Percentiles rank a stretch among this genome's conserved stretches.
phyloP scores from a whole-genome alignment of 2,329 filamentous ascomycete genomes.

The Mycosphaerella sp. region DNA sequence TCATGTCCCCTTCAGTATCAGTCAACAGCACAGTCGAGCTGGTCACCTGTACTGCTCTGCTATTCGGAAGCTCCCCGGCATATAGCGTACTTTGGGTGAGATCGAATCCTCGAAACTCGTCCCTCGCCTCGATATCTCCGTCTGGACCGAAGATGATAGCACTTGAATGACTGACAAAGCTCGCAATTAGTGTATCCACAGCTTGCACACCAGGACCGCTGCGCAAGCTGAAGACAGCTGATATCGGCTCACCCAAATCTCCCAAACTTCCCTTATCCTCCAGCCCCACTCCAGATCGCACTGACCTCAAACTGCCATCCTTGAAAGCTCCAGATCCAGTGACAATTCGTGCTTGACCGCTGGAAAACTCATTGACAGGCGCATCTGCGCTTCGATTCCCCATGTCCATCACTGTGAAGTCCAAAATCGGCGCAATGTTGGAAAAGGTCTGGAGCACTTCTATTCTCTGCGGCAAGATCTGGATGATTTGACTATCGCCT shows the following conservation, averaged over 20 bases:
- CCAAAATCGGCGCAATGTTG: slow-evolving; percentile 86
- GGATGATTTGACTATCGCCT: slow-evolving; percentile 80
- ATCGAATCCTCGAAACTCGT: slow-evolving; percentile 63
- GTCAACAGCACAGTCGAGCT: slow-evolving; percentile 55
- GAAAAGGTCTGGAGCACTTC: slow-evolving; percentile 66
- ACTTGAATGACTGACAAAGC: slow-evolving; percentile 76
- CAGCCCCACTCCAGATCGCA: slow-evolving; percentile 87
- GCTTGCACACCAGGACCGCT: slow-evolving; percentile 64
- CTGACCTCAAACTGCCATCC: slow-evolving; percentile 80
- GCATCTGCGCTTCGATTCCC: slow-evolving; percentile 73
- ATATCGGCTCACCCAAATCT: slow-evolving; percentile 51
- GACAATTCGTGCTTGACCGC: slow-evolving; percentile 87
- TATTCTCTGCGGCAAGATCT: slow-evolving; percentile 52
- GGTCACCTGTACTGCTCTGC: slow-evolving; percentile 70
- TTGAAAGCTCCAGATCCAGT: slow-evolving; percentile 86
- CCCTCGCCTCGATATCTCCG: slow-evolving; percentile 80
- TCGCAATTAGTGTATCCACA: slow-evolving; percentile 68
- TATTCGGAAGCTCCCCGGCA: slow-evolving; percentile 55
- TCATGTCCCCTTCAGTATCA: slow-evolving; percentile 50
- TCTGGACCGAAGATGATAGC: slow-evolving; percentile 68
- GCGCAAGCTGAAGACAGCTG: slow-evolving; percentile 48
- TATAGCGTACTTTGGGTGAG: slow-evolving; percentile 67
- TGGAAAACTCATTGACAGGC: slow-evolving; percentile 84
- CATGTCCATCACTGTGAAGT: slow-evolving; percentile 95
- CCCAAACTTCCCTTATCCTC: slow-evolving; percentile 63